Evolutionary conservation across 2,329 filamentous ascomycete genomes (phyloP).

Genomic region (Graphiopsis chlorocephala): DNA sequence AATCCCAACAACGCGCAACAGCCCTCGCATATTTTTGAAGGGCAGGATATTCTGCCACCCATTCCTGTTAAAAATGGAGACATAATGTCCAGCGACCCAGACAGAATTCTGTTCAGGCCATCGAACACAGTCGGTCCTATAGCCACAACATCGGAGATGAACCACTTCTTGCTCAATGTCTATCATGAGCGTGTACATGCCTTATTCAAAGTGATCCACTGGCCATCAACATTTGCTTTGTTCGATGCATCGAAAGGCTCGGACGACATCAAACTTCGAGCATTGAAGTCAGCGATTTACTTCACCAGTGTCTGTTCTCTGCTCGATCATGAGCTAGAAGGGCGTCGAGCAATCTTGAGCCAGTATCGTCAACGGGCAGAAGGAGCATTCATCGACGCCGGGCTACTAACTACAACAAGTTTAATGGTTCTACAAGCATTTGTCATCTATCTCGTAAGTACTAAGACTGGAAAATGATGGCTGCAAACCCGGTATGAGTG

Average conservation of each 20-base stretch:
- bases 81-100: background rate
- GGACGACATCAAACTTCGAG: background rate
- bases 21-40: background rate
- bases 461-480: background rate
- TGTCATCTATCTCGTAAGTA: background rate
- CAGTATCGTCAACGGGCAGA: background rate
- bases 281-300: background rate
- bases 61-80: background rate
- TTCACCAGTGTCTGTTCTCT: background rate
- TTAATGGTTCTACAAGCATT: background rate
- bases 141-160: background rate
- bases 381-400: background rate
- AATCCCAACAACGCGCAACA: background rate
- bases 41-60: too few relatives aligned
- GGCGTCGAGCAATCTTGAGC: background rate
- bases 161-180: background rate
- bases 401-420: background rate
- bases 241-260: background rate
- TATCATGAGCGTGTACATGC: background rate
- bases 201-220: background rate
- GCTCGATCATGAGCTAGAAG: background rate
- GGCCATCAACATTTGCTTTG: background rate
- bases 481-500: background rate
- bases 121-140: background rate
- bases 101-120: background rate